Evolutionary conservation across 2,329 filamentous ascomycete genomes (phyloP), one percentile per base, ranked within the genome.

Genomic region (Trichophyton schoenleinii): DNA sequence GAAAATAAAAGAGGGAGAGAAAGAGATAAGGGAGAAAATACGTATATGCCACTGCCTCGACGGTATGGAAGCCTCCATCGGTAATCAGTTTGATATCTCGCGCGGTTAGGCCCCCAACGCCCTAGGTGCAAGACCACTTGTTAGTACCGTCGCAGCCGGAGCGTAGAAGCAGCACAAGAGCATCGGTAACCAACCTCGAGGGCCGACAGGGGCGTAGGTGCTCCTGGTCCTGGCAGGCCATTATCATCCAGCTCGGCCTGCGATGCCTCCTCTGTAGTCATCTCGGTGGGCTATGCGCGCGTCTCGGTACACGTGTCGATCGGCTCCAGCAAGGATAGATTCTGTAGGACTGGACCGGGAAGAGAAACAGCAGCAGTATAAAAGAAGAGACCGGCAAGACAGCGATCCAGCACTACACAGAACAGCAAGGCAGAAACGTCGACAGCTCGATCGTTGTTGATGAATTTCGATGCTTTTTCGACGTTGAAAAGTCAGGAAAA

Each of bases 31-130:
- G 59, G 18, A 63, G 46, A 70, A 70, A 81, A 60, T 83, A 88
- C 72, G 94, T 97, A 72, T 99, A 99, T 58, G 94, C 94, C 63
- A 99, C 88, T 1, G 91, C 87, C 75, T 99, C 94, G 42, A 99
- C 91, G 0, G 94, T 99, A 72, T 97, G 90, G 74, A 86, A 97
- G 3, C 94, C 94, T 44, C 89, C 91, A 70, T 97, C 92, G 18
- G 95, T 80, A 22, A 99, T 84, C 44, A 96, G 80, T 72, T 96
- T 94, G 68, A 97, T 95, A 72, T 99, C 94, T 70, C 95, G 85
- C 68, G 91, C 91, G n/a, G 91, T 96, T 66, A 97, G 78, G 13
- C 92, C 92, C 53, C 88, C 85, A 64, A 96, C 79, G 34, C 92
- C 92, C 91, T 96, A 64, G 8, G 53, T 67, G 57, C 7, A 25